Conservation (phyloP, 108 stramenopile genomes). For the Cyclotella atomus region DNA sequence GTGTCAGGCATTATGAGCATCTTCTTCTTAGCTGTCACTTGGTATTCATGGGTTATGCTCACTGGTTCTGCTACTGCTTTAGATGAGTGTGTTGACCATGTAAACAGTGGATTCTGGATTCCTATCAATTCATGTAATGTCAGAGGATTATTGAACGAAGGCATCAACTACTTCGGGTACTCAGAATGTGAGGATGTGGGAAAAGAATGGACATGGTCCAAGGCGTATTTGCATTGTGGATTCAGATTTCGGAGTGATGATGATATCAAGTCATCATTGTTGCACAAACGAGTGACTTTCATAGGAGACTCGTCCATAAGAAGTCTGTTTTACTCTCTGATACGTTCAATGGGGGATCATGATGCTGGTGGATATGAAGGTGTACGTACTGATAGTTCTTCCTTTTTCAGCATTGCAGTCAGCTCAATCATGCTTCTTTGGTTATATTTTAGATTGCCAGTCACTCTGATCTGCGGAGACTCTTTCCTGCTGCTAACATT, state of each 20-base stretch:
- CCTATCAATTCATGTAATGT: constrained; percentile 34
- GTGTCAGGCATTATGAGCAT: constrained; percentile 44
- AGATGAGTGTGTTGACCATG: constrained; percentile 26
- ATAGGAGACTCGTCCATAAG: constrained; percentile 53
- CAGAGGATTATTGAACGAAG: not conserved
- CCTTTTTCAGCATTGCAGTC: no score
- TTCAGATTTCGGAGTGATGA: constrained; percentile 24
- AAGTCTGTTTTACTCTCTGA: constrained; percentile 42
- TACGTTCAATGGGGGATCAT: constrained; percentile 41
- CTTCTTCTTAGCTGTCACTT: constrained; percentile 19
- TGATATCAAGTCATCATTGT: constrained; percentile 31
- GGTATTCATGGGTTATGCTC: constrained; percentile 8
- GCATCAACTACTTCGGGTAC: constrained; percentile 21
- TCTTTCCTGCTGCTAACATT: constrained; percentile 24
- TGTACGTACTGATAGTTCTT: no score
- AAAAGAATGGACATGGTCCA: constrained; percentile 51
- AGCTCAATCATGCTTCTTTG: no score
- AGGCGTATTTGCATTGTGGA: constrained; percentile 19
- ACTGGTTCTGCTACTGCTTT: constrained; percentile 3
- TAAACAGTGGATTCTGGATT: constrained; percentile 50
- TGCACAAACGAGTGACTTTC: constrained; percentile 39
- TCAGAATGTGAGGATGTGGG: constrained; percentile 15
- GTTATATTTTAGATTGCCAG: no score
- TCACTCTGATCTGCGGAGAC: constrained; percentile 36
- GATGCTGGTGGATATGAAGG: constrained; percentile 47